These are phyloP conservation scores for Zymoseptoria ardabiliae DNA, from an alignment of 2,329 filamentous ascomycete species.

Conservation along the genomic window DNA sequence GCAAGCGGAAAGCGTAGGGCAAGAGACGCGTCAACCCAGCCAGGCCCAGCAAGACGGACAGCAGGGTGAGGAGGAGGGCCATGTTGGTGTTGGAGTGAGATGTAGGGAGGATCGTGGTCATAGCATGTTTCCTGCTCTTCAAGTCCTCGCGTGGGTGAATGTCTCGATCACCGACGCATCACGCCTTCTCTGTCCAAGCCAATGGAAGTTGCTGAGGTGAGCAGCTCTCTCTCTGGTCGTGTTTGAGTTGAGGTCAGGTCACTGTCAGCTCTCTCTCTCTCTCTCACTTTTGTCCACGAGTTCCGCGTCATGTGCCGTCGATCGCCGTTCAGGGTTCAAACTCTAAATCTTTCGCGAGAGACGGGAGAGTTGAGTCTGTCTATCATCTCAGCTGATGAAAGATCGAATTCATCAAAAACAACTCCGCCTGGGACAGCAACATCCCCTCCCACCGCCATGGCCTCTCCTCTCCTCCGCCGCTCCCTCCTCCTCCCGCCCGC, in stretches of 20 bases:
- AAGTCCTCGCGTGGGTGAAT: not conserved
- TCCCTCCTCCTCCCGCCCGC: constrained; percentile 19
- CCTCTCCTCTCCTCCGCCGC: constrained; percentile 3
- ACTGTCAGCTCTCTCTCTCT: not conserved
- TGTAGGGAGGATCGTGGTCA: not conserved
- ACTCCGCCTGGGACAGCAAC: not conserved
- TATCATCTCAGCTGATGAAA: not conserved
- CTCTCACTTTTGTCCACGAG: not conserved
- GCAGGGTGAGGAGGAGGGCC: constrained; percentile 1
- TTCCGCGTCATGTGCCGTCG: not conserved
- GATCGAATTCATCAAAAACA: not conserved
- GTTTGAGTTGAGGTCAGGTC: not conserved
- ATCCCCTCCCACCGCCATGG: constrained; percentile 6
- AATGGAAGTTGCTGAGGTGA: not conserved
- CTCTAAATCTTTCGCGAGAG: not conserved
- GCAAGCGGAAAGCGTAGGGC: constrained; percentile 19
- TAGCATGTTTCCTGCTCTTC: not conserved
- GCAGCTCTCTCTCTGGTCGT: not conserved
- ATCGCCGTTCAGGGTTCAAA: constrained; percentile 4
- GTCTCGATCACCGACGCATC: not conserved
- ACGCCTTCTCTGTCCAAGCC: not conserved
- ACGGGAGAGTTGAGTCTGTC: no score
- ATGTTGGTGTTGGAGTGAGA: not conserved
- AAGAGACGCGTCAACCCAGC: constrained; percentile 17
- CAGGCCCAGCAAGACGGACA: constrained; percentile 20